phyloP scores from a whole-genome alignment of 345 rosid species.

The Eucalyptus urophylla region DNA sequence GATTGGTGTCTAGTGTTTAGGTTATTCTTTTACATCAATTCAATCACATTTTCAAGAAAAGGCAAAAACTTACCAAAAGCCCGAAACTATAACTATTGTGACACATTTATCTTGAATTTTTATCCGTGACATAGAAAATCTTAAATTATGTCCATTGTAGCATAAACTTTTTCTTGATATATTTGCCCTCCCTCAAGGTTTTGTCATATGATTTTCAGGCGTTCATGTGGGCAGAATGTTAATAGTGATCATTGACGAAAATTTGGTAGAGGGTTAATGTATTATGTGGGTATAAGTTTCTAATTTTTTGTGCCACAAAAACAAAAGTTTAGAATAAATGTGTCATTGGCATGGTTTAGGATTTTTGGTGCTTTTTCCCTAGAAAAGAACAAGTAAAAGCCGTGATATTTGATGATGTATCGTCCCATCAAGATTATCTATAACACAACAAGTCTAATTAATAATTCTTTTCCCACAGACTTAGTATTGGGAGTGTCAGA shows the following conservation, averaged over 20 bases:
- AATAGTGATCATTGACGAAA: background rate
- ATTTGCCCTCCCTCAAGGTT: too few species aligned
- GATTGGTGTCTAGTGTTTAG: background rate
- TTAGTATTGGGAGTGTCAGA: background rate
- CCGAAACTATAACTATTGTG: background rate
- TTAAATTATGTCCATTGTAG: too few species aligned
- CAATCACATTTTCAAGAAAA: background rate
- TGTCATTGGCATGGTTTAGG: background rate
- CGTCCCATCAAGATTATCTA: background rate
- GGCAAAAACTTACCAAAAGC: background rate
- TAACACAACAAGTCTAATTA: background rate
- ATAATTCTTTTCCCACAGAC: background rate
- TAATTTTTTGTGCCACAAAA: fast-evolving
- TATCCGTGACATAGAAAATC: too few species aligned
- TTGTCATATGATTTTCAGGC: too few species aligned
- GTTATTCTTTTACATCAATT: background rate
- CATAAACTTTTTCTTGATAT: too few species aligned
- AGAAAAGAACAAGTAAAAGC: background rate
- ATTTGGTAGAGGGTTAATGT: background rate
- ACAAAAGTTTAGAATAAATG: too few species aligned
- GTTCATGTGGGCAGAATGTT: background rate
- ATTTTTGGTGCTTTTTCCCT: background rate
- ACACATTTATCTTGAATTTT: too few species aligned
- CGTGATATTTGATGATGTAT: background rate
- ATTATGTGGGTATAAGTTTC: background rate